Percentiles rank a stretch among this genome's conserved stretches.
Evolutionary conservation across 1,139 yeast genomes (phyloP).

Genomic region (Nakaseomyces bracarensis): DNA sequence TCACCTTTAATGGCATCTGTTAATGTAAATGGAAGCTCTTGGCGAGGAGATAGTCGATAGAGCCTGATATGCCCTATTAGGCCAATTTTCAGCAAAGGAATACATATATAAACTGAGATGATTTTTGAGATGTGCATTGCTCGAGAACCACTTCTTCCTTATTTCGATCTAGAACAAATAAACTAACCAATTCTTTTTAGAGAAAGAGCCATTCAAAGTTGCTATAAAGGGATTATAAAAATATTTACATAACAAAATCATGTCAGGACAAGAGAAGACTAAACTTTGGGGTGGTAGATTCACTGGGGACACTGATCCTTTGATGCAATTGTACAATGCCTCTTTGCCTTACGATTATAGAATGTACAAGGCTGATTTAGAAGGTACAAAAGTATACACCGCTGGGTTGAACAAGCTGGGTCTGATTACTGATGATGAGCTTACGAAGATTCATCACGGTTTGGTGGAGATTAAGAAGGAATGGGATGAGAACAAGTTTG

Average conservation of each 20-base stretch:
- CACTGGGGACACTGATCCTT: slow-evolving; percentile 93
- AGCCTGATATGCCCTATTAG: neutral
- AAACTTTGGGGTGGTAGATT: slow-evolving; percentile 99
- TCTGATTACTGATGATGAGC: slow-evolving; percentile 61
- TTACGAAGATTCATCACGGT: slow-evolving; percentile 74
- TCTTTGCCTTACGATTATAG: slow-evolving; percentile 90
- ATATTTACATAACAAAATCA: neutral
- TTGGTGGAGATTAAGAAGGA: slow-evolving; percentile 61
- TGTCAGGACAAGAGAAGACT: slow-evolving; percentile 13
- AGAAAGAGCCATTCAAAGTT: too few species aligned
- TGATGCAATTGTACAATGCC: slow-evolving; percentile 95
- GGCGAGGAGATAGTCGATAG: neutral
- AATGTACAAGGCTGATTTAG: slow-evolving; percentile 90
- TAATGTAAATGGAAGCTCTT: neutral
- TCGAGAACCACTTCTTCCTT: neutral
- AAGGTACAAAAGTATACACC: slow-evolving; percentile 91
- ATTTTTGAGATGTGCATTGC: too few species aligned
- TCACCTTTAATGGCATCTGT: neutral
- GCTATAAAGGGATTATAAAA: too few species aligned
- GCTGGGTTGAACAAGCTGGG: slow-evolving; percentile 75
- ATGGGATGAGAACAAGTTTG: slow-evolving; percentile 70
- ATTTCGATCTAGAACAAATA: neutral
- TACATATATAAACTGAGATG: too few species aligned
- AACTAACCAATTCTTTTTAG: neutral
- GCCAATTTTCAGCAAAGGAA: too few species aligned